A percentile compares a stretch with the other conserved stretches of the same genome.
phyloP scores from a whole-genome alignment of 2,329 filamentous ascomycete species.

The Aspergillus melleus region DNA sequence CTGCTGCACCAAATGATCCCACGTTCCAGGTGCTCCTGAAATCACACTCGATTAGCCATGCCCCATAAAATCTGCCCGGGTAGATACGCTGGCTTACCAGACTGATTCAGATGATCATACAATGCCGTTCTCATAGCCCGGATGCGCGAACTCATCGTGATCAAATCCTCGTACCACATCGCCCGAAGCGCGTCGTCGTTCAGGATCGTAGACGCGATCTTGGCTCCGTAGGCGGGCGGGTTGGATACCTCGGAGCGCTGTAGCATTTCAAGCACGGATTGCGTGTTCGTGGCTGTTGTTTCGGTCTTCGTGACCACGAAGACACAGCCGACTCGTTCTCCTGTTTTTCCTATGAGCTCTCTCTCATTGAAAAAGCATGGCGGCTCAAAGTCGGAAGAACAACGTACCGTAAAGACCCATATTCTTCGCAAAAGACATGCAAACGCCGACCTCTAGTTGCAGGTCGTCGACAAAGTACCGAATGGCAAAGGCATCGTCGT shows the following conservation, averaged over 20 bases:
- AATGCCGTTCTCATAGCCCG: slow-evolving; percentile 81
- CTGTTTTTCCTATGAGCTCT: background rate
- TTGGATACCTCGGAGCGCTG: slow-evolving; percentile 81
- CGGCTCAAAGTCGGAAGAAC: background rate
- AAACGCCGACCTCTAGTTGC: slow-evolving; percentile 66
- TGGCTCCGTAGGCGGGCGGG: slow-evolving; percentile 86
- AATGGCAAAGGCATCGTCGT: slow-evolving; percentile 29
- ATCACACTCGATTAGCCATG: slow-evolving; percentile 30
- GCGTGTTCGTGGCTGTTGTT: slow-evolving; percentile 7
- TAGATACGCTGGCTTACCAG: background rate
- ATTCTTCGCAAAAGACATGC: slow-evolving; percentile 61
- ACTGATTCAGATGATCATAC: slow-evolving; percentile 54
- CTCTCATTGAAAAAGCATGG: background rate
- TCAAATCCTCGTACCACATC: slow-evolving; percentile 86
- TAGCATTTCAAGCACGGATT: slow-evolving; percentile 15
- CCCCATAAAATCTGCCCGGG: background rate
- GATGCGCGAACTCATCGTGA: slow-evolving; percentile 89
- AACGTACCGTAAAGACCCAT: slow-evolving; percentile 32
- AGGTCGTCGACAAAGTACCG: slow-evolving; percentile 54
- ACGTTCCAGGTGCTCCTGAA: slow-evolving; percentile 72
- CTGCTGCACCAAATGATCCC: slow-evolving; percentile 66
- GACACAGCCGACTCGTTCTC: slow-evolving; percentile 15
- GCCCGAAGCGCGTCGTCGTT: slow-evolving; percentile 74
- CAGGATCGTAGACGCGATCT: slow-evolving; percentile 76
- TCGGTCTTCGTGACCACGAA: background rate